These are phyloP conservation scores for Rhodosporidiobolus sp. DNA, from an alignment of 768 basidiomycete genomes.

Conservation along the genomic window DNA sequence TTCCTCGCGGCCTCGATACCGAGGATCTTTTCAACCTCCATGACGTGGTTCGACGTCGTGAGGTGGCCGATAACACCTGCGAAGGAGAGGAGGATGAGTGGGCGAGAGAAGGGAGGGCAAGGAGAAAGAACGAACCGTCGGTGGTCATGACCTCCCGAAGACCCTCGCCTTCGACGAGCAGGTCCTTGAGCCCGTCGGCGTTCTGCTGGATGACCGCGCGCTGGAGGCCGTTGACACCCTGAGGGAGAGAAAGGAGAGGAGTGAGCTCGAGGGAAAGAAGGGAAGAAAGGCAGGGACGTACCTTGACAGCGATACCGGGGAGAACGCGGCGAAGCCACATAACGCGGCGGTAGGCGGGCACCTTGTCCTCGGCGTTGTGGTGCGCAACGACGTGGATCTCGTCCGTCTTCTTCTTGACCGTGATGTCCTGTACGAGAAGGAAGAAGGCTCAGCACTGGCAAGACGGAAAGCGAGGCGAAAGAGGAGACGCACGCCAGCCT, in stretches of 20 bases:
- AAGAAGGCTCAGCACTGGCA: background rate
- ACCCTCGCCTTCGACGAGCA: conserved; percentile 96
- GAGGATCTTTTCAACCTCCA: conserved; percentile 90
- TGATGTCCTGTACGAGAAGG: conserved; percentile 43
- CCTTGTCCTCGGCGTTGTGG: conserved; percentile 44
- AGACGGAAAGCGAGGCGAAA: background rate
- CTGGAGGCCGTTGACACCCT: conserved; percentile 83
- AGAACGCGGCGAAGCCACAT: conserved; percentile 81
- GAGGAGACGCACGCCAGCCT: conserved; percentile 62
- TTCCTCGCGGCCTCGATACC: conserved; percentile 93
- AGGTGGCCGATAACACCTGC: conserved; percentile 85
- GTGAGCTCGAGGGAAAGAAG: conserved; percentile 1
- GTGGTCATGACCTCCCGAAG: conserved; percentile 95
- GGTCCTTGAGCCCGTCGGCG: conserved; percentile 82
- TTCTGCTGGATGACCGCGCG: conserved; percentile 96
- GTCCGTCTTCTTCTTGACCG: conserved; percentile 46
- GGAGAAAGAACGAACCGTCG: conserved; percentile 62
- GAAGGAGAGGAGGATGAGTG: background rate
- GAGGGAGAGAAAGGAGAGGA: background rate
- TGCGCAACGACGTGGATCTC: conserved; percentile 52
- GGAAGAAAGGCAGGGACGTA: conserved; percentile 43
- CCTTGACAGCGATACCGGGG: conserved; percentile 86
- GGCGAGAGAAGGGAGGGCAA: background rate
- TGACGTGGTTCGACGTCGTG: conserved; percentile 94
- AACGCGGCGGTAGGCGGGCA: conserved; percentile 53